Base-by-base conservation (phyloP, 148 eudicot species). In the Silene uniflora region DNA sequence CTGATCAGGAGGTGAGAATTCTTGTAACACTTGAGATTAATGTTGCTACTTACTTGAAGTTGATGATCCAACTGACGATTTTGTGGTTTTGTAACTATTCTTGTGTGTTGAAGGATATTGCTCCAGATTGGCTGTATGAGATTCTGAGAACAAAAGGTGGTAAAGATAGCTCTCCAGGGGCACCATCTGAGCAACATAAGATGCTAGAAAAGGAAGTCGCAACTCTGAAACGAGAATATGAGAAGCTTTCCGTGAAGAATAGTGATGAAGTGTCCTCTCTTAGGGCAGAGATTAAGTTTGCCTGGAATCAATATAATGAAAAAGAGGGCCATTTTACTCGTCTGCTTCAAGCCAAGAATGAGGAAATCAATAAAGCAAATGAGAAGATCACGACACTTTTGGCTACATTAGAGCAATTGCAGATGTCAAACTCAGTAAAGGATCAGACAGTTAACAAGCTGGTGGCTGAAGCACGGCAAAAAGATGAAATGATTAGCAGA, bases 251-350 rank as follows among this genome's bases (percentile, higher is more conserved):
- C 56, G 14, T 69, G 27, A 83, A 83, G 67, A 76, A 73, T 75
- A 83, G 62, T 72, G 73, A 85, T 56, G 87, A 91, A 52, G 71
- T 87, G 60, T 72, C 88, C 70, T 89, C 91, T 16, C 89, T 91
- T 56, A 71, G 76, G 78, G 80, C 85, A 12, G 92, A 91, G 86
- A 88, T 81, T 78, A 78, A 86, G 22, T 86, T 90, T 69, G 85
- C 85, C 17, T 91, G 96, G 96, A 90, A 86, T 80, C 96, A 90
- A 76, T 86, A 77, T 69, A 83, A 80, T 59, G 85, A 42, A 78
- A 81, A 81, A 87, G 96, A 92, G 86, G 77, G 59, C 60, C 78
- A 77, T 22, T 76, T 71, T 54, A 69, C 79, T 23, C 76, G 59
- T 72, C 81, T 78, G 76, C 80, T 90, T 71, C 76, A 71, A 63